These are phyloP conservation scores for Nasturtium officinale DNA, from an alignment of 345 rosid species.

Conservation along the genomic window DNA sequence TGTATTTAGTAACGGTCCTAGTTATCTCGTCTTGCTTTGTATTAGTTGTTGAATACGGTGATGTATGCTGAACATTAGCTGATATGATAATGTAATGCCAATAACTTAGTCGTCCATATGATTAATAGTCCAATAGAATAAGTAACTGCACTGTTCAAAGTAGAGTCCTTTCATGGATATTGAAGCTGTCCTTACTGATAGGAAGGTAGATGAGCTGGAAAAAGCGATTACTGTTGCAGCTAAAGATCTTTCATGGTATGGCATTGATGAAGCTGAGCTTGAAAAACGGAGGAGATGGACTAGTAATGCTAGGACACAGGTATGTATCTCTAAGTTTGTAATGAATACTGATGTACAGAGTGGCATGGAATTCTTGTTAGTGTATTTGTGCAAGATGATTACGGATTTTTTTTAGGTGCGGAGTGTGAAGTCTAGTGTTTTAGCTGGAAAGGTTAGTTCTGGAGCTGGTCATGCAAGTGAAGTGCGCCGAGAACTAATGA, in stretches of 20 bases:
- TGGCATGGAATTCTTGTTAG: constrained; percentile 9
- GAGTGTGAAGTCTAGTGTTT: constrained; percentile 69
- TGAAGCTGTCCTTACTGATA: constrained; percentile 62
- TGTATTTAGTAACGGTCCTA: not conserved
- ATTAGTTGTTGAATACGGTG: constrained; percentile 5
- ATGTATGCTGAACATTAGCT: constrained; percentile 8
- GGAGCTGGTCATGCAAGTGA: constrained; percentile 56
- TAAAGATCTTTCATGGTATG: constrained; percentile 86
- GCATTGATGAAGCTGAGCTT: constrained; percentile 82
- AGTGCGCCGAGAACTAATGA: constrained; percentile 80
- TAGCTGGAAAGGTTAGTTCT: constrained; percentile 63
- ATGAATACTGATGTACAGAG: not conserved
- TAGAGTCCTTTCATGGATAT: constrained; percentile 44
- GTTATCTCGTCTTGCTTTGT: not conserved
- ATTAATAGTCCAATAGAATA: not conserved
- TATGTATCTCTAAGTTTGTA: constrained; percentile 36
- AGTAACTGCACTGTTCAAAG: not conserved
- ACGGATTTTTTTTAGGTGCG: constrained; percentile 56
- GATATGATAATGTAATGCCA: constrained; percentile 10
- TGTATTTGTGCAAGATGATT: constrained; percentile 31
- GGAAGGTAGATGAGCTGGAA: constrained; percentile 98
- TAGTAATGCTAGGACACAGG: constrained; percentile 77
- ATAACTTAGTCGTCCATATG: not conserved
- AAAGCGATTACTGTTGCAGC: constrained; percentile 88
- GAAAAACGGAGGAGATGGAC: constrained; percentile 95